Conservation (phyloP, 192 early-diverging fungal species). For the Coemansia sp. region DNA sequence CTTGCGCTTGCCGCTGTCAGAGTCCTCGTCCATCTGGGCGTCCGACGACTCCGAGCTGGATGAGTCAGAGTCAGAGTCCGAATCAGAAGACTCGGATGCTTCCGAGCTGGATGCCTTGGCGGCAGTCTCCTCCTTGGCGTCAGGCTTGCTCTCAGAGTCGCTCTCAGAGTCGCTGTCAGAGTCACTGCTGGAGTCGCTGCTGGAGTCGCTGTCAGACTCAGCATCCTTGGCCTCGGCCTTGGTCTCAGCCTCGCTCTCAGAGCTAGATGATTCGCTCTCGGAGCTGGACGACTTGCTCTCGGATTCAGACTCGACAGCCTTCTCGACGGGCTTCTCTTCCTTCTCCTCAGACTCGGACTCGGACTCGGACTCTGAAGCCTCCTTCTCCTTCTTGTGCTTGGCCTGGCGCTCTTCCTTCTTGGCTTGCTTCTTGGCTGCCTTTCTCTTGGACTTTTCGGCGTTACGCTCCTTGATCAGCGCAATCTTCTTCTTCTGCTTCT, state of each 20-base stretch:
- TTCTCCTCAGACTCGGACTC: slow-evolving; percentile 11
- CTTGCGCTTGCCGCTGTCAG: slow-evolving; percentile 55
- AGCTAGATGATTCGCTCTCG: slow-evolving; percentile 5
- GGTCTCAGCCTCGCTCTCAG: slow-evolving; percentile 22
- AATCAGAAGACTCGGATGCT: neutral
- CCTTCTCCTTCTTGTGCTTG: slow-evolving; percentile 6
- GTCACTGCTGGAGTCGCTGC: neutral
- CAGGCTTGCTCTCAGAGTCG: neutral
- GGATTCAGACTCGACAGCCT: slow-evolving; percentile 6
- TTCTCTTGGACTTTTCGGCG: slow-evolving; percentile 3
- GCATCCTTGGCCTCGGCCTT: neutral
- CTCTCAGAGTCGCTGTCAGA: neutral
- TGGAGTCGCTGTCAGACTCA: neutral
- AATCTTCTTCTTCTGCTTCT: slow-evolving; percentile 9
- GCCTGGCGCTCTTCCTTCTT: slow-evolving; percentile 5
- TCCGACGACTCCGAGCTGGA: slow-evolving; percentile 6
- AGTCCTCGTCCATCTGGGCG: slow-evolving; percentile 19
- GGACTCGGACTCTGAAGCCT: slow-evolving; percentile 34
- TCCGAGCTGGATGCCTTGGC: neutral
- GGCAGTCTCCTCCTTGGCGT: neutral
- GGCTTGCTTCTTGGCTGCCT: slow-evolving; percentile 5
- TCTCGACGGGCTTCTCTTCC: neutral
- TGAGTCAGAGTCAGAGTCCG: slow-evolving; percentile 1
- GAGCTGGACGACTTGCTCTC: slow-evolving; percentile 22
- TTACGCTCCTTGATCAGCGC: slow-evolving; percentile 10